Base-by-base conservation (phyloP, 2,329 filamentous ascomycete genomes). In the Mycocentrospora acerina region DNA sequence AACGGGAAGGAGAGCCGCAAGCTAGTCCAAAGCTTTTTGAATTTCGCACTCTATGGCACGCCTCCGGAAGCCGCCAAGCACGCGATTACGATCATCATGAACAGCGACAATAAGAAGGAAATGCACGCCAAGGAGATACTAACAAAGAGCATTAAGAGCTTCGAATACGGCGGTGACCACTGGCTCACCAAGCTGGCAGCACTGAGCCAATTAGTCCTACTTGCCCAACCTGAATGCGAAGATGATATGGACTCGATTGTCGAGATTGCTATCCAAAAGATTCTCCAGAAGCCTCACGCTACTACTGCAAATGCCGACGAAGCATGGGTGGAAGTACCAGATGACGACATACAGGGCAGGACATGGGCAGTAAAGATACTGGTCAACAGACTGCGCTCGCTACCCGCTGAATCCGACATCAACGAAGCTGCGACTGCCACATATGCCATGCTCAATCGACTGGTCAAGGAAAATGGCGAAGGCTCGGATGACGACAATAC, bases 41-140 rank as follows among this genome's bases (percentile, higher is more conserved):
- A 81, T 54, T 97, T 93, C 65, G 88, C 90, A 2, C 76, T 91
- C 14, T 86, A 88, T 58, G 91, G 91, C 15, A 79, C 79, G 16
- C 91, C 90, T 2, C 80, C 88, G 9, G 84, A 85, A 61, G 87
- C 88, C 7, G 88, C 91, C 15, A 98, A 98, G 68, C 90, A 97
- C 70, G 93, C 93, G 0, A 83, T 97, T 32, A 90, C 88, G 18
- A 90, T 98, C 49, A 76, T 98, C 37, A 81, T 95, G 68, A 83
- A 87, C 24, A 84, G 83, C 8, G 75, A 82, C 15, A 82, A 90
- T 34, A 81, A 81, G 53, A 93, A 88, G 64, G 86, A 90, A 59
- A 85, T 94, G 71, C 87, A 89, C 43, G 88, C 89, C 7, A 90
- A 85, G 36, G 90, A 94, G 53, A 77, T 98, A 9, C 69, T 96